Base-by-base conservation (phyloP, 208 protist species). In the Trypanosoma cruzi region DNA sequence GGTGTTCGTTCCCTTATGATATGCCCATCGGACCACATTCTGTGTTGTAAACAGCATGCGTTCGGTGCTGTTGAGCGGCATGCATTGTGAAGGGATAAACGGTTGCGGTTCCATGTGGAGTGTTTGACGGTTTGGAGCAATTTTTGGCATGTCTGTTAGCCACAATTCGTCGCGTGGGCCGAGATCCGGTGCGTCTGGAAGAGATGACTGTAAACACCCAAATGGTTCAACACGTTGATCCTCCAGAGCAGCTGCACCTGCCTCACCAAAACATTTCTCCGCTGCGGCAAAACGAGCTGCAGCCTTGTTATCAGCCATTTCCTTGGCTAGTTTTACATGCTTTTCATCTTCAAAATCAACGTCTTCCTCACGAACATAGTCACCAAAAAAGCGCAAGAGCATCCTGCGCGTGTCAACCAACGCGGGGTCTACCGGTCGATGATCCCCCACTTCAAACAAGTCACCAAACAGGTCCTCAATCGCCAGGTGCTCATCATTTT, bases 81-180 rank as follows among this genome's bases (percentile, higher is more conserved):
- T 67, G 71, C 74, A 84, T 8, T 57, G 44, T 6, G 80, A 73
- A 24, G 88, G 84, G 50, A 80, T 58, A 72, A 87, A 96, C 11
- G 87, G 85, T 37, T 81, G 79, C 1, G 91, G 91, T 57, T 93
- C 87, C 59, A 86, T 89, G 69, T 96, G 91, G 60, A 96, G 64
- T 5, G 82, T 87, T 64, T 94, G 91, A 10, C 91, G 86, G 49
- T 92, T 93, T 0, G 89, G 86, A 2, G 69, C 71, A 59, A 96
- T 93, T 34, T 81, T 85, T 0, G 91, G 89, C 91, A 96, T 95
- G 34, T 96, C 88, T 18, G 87, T 67, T 20, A 96, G 64, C 88
- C 88, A 96, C 34, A 80, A n/a, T 46, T 68, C 73, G 66, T 80
- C 71, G 50, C 37, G 55, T 31, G 16, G 50, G 32, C 62, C 44